Base-by-base conservation (phyloP, 495 filamentous ascomycete species). In the Aspergillus bertholletiae region DNA sequence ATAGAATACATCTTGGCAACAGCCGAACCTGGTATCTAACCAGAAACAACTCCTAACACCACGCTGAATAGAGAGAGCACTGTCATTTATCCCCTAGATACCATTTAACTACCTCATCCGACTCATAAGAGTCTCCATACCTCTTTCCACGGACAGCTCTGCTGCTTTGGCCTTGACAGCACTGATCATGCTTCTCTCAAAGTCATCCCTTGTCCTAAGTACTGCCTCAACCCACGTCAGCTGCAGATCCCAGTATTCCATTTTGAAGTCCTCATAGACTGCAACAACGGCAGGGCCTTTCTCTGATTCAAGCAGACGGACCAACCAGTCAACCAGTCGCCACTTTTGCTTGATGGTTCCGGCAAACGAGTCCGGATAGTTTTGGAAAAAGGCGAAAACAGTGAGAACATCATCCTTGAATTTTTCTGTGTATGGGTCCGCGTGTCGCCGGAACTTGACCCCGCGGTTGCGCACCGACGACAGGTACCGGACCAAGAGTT, bases 211-310 rank as follows among this genome's bases (percentile, higher is more conserved):
- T 3, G 84, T 75, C 69, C 91, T 79, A 52, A 99, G 66, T 55
- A 96, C 94, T 18, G 88, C 84, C 75, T 99, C 94, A n/a, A 97
- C 92, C 94, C 94, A 99, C 24, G 84, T 86, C 48, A 96, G 83
- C 71, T 93, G 90, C 63, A 96, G 75, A 71, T 99, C 94, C 93
- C 92, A 97, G 66, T 96, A 96, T 53, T 84, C 78, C 28, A 74
- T 68, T 76, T 96, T 96, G 71, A 97, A 91, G 15, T 75, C 73
- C 59, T 88, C 89, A 46, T 96, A 97, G 7, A 88, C 84, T 24
- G 83, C 80, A 3, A 89, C 83, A 5, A 97, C 70, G 15, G 69
- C 69, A 6, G 83, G 75, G 0, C 72, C 74, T 74, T 94, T 99
- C 22, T 93, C 87, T 0, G 83, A 76, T 27, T 84, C 81, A 12